Evolutionary conservation across 2,329 filamentous ascomycete species (phyloP).

Genomic region (Fusarium sp.): DNA sequence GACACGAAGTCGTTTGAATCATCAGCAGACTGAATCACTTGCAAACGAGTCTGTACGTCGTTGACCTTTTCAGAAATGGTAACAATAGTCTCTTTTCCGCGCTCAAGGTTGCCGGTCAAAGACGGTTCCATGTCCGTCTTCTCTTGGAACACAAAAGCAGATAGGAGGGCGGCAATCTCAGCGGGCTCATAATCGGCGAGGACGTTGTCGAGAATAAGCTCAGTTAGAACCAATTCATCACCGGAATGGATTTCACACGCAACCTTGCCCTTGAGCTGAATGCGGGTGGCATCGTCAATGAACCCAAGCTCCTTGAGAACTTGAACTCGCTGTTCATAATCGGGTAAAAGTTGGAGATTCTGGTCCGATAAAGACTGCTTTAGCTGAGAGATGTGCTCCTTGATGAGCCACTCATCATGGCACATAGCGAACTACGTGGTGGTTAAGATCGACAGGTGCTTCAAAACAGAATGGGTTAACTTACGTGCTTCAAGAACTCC

Average conservation of each 20-base stretch:
- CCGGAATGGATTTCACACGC: slow-evolving; percentile 98
- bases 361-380: slow-evolving; percentile 94
- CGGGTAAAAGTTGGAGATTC: slow-evolving; percentile 92
- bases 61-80: slow-evolving; percentile 94
- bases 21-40: slow-evolving; percentile 90
- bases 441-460: slow-evolving; percentile 44
- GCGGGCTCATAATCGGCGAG: slow-evolving; percentile 94
- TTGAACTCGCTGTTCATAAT: slow-evolving; percentile 94
- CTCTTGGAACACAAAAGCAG: slow-evolving; percentile 96
- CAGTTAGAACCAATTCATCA: slow-evolving; percentile 94
- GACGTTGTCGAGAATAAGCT: slow-evolving; percentile 96
- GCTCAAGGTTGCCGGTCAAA: slow-evolving; percentile 83
- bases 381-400: slow-evolving; percentile 89
- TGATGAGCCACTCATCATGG: slow-evolving; percentile 95
- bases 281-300: slow-evolving; percentile 85
- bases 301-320: slow-evolving; percentile 94
- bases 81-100: slow-evolving; percentile 86
- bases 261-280: slow-evolving; percentile 97
- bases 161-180: slow-evolving; percentile 94
- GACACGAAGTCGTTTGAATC: slow-evolving; percentile 93
- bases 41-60: slow-evolving; percentile 85
- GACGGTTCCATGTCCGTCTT: slow-evolving; percentile 87
- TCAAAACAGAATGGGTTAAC: slow-evolving; percentile 48
- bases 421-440: slow-evolving; percentile 84
- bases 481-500: slow-evolving; percentile 86